Base-by-base conservation (phyloP, 139 green algal genomes). In the Chlamydomonas schloesseri region DNA sequence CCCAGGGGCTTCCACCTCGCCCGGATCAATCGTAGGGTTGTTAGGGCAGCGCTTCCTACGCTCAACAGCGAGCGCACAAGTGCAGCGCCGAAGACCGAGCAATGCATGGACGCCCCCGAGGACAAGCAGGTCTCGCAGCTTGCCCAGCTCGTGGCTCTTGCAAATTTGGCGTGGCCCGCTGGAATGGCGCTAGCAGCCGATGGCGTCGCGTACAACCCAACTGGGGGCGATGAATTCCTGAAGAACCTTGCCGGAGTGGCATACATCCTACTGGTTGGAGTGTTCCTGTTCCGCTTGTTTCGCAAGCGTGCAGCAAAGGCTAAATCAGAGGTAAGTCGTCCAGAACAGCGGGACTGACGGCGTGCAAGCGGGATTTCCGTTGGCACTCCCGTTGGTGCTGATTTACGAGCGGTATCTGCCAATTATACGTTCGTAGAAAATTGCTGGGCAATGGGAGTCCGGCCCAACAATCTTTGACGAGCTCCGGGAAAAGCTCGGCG, bases 251-350 rank as follows among this genome's bases (percentile, higher is more conserved):
- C 91, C 36, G 93, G 93, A 0, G 86, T 88, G 10, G 84, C 72
- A 0, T 96, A 96, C 80, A 73, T 96, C 20, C 68, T 89, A 0
- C 82, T 96, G 20, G 89, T 96, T n/a, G 82, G 78, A 15, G 82
- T 93, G 31, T 95, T 96, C 42, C 70, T 96, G 3, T 92, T 82
- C n/a, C 60, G 82, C 23, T 76, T 95, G 21, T 87, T 96, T 29
- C 90, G 82, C 33, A 88, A 86, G 46, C 83, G 93, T 31, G 93
- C 93, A 1, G 83, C 91, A 29, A 88, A 88, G 31, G 92, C 92
- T 3, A 90, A 77, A 37, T 86, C 93, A 18, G 72, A 95, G 91
- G 90, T 93, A 29, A 3, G 80, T n/a, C n/a, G n/a, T n/a, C n/a
- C 10, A 18, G 28, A 1, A 14, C 18, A 31, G 15, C 1, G 18